Evolutionary conservation across 805 yeast species (phyloP), one percentile per base, ranked within the genome.

Genomic region (Wickerhamomyces sydowiorum): DNA sequence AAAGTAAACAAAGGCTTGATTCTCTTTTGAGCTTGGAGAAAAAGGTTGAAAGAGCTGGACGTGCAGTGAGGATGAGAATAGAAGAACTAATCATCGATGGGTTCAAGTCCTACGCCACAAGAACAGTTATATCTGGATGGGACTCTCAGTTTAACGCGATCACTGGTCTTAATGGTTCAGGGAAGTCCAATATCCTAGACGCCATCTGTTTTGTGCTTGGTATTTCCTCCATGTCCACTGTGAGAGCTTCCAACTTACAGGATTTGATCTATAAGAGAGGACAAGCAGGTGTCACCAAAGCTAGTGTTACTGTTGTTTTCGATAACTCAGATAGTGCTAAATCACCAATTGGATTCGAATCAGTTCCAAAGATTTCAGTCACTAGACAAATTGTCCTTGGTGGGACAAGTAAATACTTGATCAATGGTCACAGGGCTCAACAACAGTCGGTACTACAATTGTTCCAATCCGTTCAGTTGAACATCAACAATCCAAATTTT

Each of bases 121-220:
- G 98, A 68, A 93, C 99, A 1, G 97, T 90, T 24, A 86, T 93
- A 25, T 77, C 95, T 2, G 86, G 82, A 22, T 95, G 99, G 99
- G 99, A 93, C 63, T 76, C 86, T 1, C 96, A 86, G 64, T 95
- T 93, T 66, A 93, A 95, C 65, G 96, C 98, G 54, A 91, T 93
- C 59, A 95, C 99, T 0, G 99, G 99, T 7, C 72, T 93, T 38
- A 93, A 93, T 60, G 99, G 99, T 9, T 88, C 96, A 0, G 99
- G 99, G 6, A 93, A 93, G 59, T 91, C 98, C 19, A 93, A 93
- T 61, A 90, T 93, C 44, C 70, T 93, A 35, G 99, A 93, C 64
- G 96, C 99, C 43, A 91, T 93, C 43, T 93, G 99, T 65, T 93
- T 93, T 64, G 99, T 95, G n/a, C 71, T 93, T 27, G 99, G 99